Conservation (phyloP, 441 rosid species). For the Gossypium laxum region DNA sequence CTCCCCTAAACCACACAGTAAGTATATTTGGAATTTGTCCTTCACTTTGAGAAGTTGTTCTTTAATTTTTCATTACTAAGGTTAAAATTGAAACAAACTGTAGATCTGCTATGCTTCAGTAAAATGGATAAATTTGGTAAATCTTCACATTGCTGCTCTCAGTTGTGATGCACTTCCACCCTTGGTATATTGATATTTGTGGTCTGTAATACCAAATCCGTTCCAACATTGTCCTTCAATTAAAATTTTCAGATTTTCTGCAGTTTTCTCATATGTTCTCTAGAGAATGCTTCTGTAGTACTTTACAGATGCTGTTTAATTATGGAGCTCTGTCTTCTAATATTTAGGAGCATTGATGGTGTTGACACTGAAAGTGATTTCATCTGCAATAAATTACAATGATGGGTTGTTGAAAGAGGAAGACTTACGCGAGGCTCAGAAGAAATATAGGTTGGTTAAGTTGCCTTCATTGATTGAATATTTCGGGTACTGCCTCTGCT, state of each 20-base stretch:
- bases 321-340: conserved; percentile 1
- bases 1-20: conserved; percentile 21
- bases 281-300: not conserved
- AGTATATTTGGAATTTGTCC: conserved; percentile 16
- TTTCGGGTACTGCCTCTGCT: conserved; percentile 80
- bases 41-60: not conserved
- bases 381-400: conserved; percentile 77
- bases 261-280: not conserved
- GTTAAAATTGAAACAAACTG: not conserved
- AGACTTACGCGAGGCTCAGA: conserved; percentile 65
- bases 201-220: not conserved
- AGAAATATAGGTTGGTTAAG: conserved; percentile 46
- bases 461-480: conserved; percentile 77
- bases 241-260: not conserved
- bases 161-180: not conserved
- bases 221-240: conserved; percentile 6
- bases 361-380: conserved; percentile 81
- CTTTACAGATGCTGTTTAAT: conserved; percentile 3
- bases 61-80: not conserved
- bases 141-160: not conserved
- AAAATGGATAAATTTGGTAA: not conserved
- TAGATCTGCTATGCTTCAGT: not conserved
- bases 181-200: not conserved
- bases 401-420: conserved; percentile 82
- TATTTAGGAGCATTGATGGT: conserved; percentile 86